Base-by-base conservation (phyloP, 805 yeast genomes). In the Zygosaccharomyces gambellarensis region DNA sequence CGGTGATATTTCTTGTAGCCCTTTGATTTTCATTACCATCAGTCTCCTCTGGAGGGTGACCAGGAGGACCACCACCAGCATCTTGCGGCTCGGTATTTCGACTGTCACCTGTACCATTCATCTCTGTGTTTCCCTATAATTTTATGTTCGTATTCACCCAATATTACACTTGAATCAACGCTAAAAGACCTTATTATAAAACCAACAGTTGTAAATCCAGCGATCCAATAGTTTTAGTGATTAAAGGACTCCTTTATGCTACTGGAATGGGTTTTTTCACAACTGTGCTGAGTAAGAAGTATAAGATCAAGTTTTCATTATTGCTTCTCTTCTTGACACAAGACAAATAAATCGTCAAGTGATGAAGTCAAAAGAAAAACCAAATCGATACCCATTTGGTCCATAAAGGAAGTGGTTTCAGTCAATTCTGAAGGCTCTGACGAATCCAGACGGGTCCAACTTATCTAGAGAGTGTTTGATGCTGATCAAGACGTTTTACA, bases 1-100 rank as follows among this genome's bases (percentile, higher is more conserved):
- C 65, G 2, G 66, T 63, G 17, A 64, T 59, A 47, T 61, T 57
- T 40, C 65, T 54, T 5, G 65, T 61, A 10, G 56, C 52, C 36
- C 49, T 36, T 28, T 41, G 52, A 43, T 46, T 48, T 14, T 44
- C 48, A 34, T 44, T n/a, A 23, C 41, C 40, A 34, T 46, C 46
- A 17, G 54, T 29, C n/a, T 11, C 45, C 11, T 38, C 54, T 28
- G 41, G 9, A 29, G 45, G 41, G n/a, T 48, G 48, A 19, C 38
- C 40, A 39, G 45, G 39, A 39, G 28, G 31, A 21, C 36, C 29
- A 19, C 39, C 51, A 48, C 31, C 30, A 25, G 28, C 32, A 19
- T 42, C 45, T 23, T 42, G 45, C 11, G 45, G 36, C 11, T 42
- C 45, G 12, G 14, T 21, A 30, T 42, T 34, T 42, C 45, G 45